Percentiles rank a stretch among this genome's conserved stretches.
Conservation (phyloP, 176 grass and related monocot genomes). For the Phoenix dactylifera region DNA sequence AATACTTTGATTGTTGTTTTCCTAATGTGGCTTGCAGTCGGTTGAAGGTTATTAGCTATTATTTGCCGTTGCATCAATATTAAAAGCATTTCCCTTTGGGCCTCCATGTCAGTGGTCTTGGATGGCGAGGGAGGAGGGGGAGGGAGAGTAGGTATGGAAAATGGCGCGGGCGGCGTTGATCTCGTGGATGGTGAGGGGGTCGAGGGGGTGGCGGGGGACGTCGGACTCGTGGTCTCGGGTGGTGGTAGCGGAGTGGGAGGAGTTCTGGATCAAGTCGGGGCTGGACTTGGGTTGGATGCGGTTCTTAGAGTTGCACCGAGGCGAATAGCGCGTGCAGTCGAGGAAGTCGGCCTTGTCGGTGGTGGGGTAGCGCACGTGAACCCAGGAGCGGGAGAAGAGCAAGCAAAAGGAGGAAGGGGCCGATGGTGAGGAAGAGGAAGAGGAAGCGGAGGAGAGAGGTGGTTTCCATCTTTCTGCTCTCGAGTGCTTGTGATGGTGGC, state of each 20-base stretch:
- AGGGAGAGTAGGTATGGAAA: slow-evolving; percentile 39
- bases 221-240: slow-evolving; percentile 28
- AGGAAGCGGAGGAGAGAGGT: slow-evolving; percentile 46
- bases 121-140: slow-evolving; percentile 29
- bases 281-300: slow-evolving; percentile 12
- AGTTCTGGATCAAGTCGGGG: slow-evolving; percentile 6
- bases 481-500: no score
- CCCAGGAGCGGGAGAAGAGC: slow-evolving; percentile 32
- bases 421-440: slow-evolving; percentile 33
- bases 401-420: slow-evolving; percentile 32
- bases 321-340: slow-evolving; percentile 31
- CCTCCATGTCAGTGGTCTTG: no score
- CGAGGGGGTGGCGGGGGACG: slow-evolving; percentile 48
- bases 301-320: slow-evolving; percentile 7
- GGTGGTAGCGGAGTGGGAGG: neutral
- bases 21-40: no score
- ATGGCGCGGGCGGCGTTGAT: slow-evolving; percentile 49
- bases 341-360: neutral
- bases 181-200: slow-evolving; percentile 62
- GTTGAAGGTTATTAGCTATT: no score
- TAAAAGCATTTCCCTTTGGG: no score
- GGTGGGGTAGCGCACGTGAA: slow-evolving; percentile 23
- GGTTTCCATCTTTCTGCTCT: slow-evolving; percentile 17
- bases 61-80: no score
- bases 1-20: no score